phyloP scores from a whole-genome alignment of 2,329 filamentous ascomycete genomes.

The Septoria linicola region DNA sequence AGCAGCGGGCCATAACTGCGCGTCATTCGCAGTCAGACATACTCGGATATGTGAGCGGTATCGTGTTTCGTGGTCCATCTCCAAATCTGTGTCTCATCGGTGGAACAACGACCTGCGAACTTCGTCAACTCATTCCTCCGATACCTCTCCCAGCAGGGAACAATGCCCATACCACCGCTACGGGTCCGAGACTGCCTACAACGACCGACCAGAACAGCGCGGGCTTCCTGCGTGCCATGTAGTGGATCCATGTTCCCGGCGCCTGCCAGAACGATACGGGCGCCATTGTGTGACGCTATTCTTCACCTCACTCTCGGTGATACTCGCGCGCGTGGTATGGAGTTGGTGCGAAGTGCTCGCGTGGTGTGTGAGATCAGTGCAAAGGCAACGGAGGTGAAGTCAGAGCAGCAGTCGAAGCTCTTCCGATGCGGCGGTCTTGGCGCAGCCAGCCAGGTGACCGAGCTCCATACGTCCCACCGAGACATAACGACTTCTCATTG shows the following conservation, averaged over 20 bases:
- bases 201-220: slow-evolving; percentile 86
- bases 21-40: slow-evolving; percentile 42
- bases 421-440: slow-evolving; percentile 6
- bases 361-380: too few relatives aligned
- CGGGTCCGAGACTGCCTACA: slow-evolving; percentile 71
- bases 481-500: too few relatives aligned
- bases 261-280: slow-evolving; percentile 78
- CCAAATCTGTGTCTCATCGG: slow-evolving; percentile 71
- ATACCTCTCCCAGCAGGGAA: too few relatives aligned
- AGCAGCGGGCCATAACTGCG: background rate
- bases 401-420: slow-evolving; percentile 4
- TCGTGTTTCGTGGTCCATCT: slow-evolving; percentile 67
- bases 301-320: background rate
- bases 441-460: background rate
- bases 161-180: slow-evolving; percentile 40
- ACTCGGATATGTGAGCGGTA: slow-evolving; percentile 94
- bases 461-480: too few relatives aligned
- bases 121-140: slow-evolving; percentile 7
- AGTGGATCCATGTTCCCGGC: slow-evolving; percentile 81
- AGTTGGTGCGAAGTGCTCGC: too few relatives aligned
- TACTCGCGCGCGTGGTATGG: background rate
- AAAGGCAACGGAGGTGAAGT: slow-evolving; percentile 21
- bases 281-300: slow-evolving; percentile 56
- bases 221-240: slow-evolving; percentile 83
- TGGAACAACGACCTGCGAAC: slow-evolving; percentile 60